phyloP scores from a whole-genome alignment of 768 basidiomycete genomes.

The Trametes coccinea region DNA sequence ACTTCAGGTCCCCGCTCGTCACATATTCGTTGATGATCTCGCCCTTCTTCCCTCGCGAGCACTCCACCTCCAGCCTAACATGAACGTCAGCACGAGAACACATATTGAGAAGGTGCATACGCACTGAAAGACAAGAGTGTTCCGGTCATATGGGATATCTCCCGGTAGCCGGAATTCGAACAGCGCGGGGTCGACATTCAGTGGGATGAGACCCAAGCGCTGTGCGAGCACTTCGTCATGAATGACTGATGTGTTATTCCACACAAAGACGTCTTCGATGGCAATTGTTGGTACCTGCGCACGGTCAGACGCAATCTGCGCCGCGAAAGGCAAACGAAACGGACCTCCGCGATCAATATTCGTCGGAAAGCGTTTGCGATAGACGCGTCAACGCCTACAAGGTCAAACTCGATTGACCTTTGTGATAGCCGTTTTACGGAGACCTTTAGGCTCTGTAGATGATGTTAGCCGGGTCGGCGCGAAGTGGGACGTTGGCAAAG shows the following conservation, averaged over 20 bases:
- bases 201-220: slow-evolving; percentile 87
- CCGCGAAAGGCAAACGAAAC: slow-evolving; percentile 23
- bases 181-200: slow-evolving; percentile 79
- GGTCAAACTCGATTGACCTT: slow-evolving; percentile 88
- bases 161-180: slow-evolving; percentile 50
- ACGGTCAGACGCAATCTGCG: not conserved
- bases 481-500: not conserved
- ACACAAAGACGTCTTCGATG: slow-evolving; percentile 88
- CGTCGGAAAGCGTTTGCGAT: slow-evolving; percentile 94
- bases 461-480: not conserved
- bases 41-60: slow-evolving; percentile 57
- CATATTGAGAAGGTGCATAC: not conserved
- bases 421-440: slow-evolving; percentile 79
- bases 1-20: slow-evolving; percentile 64
- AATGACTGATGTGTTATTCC: slow-evolving; percentile 93
- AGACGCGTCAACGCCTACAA: slow-evolving; percentile 93
- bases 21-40: slow-evolving; percentile 41
- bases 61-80: slow-evolving; percentile 54
- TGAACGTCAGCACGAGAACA: not conserved
- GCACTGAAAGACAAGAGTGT: slow-evolving; percentile 83
- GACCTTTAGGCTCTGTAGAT: slow-evolving; percentile 65
- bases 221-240: slow-evolving; percentile 93
- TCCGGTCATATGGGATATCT: slow-evolving; percentile 73
- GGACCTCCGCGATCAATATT: slow-evolving; percentile 91
- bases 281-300: slow-evolving; percentile 85